Evolutionary conservation across 1,139 yeast genomes (phyloP).

Genomic region (Nematodospora anomalae): DNA sequence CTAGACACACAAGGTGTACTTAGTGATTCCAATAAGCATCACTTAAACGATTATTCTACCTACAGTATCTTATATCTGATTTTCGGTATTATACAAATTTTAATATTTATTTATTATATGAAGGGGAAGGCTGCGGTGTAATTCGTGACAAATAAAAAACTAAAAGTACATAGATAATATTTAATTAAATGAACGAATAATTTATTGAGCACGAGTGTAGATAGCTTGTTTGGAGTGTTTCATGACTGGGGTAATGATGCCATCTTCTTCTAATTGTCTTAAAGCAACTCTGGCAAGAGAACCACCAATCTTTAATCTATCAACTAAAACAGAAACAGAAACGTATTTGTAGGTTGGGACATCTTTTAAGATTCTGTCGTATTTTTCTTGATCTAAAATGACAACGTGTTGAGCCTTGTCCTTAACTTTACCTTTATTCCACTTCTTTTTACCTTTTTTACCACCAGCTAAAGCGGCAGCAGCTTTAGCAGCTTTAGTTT

Average conservation of each 20-base stretch:
- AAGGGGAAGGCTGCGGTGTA: conserved; percentile 2
- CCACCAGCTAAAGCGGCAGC: conserved; percentile 99
- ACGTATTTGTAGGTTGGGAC: conserved; percentile 99
- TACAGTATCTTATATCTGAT: not conserved
- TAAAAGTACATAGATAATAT: conserved; percentile 7
- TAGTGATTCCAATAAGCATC: not conserved
- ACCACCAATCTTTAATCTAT: conserved; percentile 99
- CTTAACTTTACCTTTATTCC: conserved; percentile 99
- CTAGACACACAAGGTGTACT: not conserved
- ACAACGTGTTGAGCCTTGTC: conserved; percentile 99
- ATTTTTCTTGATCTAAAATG: conserved; percentile 95
- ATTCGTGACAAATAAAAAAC: conserved; percentile 5
- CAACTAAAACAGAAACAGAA: conserved; percentile 96
- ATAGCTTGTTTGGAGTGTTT: conserved; percentile 96
- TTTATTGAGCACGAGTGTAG: conserved; percentile 74
- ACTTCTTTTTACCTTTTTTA: conserved; percentile 99
- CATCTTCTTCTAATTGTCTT: conserved; percentile 92
- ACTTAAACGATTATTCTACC: not conserved
- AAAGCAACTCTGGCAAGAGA: conserved; percentile 98
- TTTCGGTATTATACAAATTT: conserved; percentile 7
- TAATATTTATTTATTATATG: conserved; percentile 10
- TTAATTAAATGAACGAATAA: conserved; percentile 9
- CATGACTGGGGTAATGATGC: conserved; percentile 91
- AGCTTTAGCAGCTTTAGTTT: conserved; percentile 99
- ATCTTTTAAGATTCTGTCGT: conserved; percentile 99